Evolutionary conservation across 768 basidiomycete species (phyloP), one percentile per base, ranked within the genome.

Genomic region (Grammothele lineata): DNA sequence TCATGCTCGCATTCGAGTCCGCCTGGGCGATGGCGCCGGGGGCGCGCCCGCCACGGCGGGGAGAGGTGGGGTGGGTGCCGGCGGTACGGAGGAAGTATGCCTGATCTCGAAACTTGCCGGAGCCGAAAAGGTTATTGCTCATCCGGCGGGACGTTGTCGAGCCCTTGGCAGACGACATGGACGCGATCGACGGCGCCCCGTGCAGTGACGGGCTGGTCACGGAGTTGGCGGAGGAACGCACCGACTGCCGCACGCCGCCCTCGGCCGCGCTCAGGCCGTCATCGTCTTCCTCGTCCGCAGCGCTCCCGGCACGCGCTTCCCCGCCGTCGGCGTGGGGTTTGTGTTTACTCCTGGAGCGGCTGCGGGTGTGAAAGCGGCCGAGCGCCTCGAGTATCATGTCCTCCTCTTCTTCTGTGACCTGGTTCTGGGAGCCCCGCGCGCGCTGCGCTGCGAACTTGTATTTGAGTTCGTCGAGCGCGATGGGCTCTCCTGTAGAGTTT

Each of bases 61-160:
- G 51, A 65, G 50, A 15, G 70, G 59, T 30, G 27, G 27, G 27
- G n/a, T n/a, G n/a, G 8, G 27, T 7, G 27, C 27, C 27, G 8
- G 35, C 35, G 15, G 35, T 41, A 75, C 71, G 59, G 72, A 77
- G 79, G 57, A 87, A 62, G 63, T 90, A 87, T 9, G 72, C 70
- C 60, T 88, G 80, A 63, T 92, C 89, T 46, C 83, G 75, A 57
- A 89, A 73, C 45, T 82, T 77, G n/a, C 83, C 81, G 15, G 89
- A 91, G 38, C 87, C 83, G 53, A 91, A 92, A 40, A 92, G 70
- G 59, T 91, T 91, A 63, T 91, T 91, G 70, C 87, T 90, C 64
- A 87, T 86, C 37, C 89, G 78, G 66, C 86, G 85, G 46, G 71
- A 68, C 33, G 78, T 77, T 26, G 77, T 72, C 39, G 69, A 63